Conservation (phyloP, 495 filamentous ascomycete genomes). For the Astrothelium subdiscretum region DNA sequence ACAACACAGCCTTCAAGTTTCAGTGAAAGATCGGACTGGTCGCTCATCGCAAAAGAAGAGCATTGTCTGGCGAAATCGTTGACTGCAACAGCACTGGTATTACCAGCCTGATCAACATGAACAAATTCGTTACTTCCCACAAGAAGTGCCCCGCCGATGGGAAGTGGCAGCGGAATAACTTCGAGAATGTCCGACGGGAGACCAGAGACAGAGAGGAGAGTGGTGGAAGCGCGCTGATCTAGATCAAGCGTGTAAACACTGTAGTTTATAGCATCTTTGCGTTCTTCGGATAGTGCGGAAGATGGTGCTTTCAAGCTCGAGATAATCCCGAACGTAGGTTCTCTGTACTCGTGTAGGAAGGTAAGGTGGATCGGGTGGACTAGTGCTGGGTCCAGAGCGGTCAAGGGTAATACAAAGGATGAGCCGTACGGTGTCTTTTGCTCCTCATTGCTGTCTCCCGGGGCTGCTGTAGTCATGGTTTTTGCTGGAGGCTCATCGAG, state of each 20-base stretch:
- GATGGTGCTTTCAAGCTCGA: constrained; percentile 64
- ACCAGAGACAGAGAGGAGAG: constrained; percentile 69
- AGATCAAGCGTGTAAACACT: constrained; percentile 92
- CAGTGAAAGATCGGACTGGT: constrained; percentile 72
- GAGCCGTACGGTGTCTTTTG: constrained; percentile 69
- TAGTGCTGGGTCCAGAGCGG: constrained; percentile 74
- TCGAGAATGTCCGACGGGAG: constrained; percentile 84
- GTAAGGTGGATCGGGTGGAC: constrained; percentile 80
- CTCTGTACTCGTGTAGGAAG: constrained; percentile 93
- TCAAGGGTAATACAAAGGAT: constrained; percentile 83
- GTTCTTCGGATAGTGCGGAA: constrained; percentile 56
- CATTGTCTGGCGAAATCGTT: constrained; percentile 73
- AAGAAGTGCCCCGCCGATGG: constrained; percentile 78
- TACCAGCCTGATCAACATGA: constrained; percentile 92
- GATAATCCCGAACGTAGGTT: constrained; percentile 91
- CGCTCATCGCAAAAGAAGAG: constrained; percentile 68
- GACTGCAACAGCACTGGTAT: constrained; percentile 85
- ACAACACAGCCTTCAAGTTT: constrained; percentile 74
- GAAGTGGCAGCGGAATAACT: constrained; percentile 71
- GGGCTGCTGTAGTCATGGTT: background rate
- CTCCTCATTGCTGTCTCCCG: constrained; percentile 15
- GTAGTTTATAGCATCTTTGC: constrained; percentile 77
- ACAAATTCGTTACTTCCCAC: constrained; percentile 84
- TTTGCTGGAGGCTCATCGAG: constrained; percentile 42
- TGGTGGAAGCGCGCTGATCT: constrained; percentile 86